phyloP scores from a whole-genome alignment of 1,139 yeast genomes.

The Citeromyces hawaiiensis region DNA sequence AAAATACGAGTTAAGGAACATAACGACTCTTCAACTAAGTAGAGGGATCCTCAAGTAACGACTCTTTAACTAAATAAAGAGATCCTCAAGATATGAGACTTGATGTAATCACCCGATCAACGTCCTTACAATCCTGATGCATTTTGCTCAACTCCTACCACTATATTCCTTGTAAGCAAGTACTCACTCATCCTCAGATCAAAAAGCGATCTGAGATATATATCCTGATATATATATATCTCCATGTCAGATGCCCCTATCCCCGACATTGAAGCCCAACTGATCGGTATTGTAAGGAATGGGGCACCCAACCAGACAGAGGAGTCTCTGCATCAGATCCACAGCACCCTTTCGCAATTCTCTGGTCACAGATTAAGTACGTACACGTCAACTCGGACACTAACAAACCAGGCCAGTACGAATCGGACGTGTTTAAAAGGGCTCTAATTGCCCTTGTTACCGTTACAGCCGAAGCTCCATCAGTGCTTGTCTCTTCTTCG shows the following conservation, averaged over 20 bases:
- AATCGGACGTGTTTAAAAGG: background rate
- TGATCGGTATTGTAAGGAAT: background rate
- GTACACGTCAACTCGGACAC: background rate
- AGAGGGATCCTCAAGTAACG: too few species aligned
- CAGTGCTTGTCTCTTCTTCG: background rate
- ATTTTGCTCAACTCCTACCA: too few species aligned
- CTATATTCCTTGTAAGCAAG: too few species aligned
- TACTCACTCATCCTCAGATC: too few species aligned
- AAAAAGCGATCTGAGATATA: too few species aligned
- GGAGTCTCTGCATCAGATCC: background rate
- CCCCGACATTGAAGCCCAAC: background rate
- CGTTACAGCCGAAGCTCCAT: background rate
- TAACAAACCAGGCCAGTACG: background rate
- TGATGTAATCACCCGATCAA: too few species aligned
- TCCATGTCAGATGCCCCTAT: background rate
- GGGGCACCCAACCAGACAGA: background rate
- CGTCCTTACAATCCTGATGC: too few species aligned
- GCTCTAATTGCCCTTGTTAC: background rate
- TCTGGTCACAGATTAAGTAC: background rate
- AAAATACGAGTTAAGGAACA: too few species aligned
- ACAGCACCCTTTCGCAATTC: background rate
- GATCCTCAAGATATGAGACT: too few species aligned
- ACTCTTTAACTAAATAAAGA: too few species aligned
- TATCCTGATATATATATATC: background rate
- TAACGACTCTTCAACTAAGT: too few species aligned